Evolutionary conservation across 2,329 filamentous ascomycete species (phyloP), one percentile per base, ranked within the genome.

Genomic region (Cryoendolithus antarcticus): DNA sequence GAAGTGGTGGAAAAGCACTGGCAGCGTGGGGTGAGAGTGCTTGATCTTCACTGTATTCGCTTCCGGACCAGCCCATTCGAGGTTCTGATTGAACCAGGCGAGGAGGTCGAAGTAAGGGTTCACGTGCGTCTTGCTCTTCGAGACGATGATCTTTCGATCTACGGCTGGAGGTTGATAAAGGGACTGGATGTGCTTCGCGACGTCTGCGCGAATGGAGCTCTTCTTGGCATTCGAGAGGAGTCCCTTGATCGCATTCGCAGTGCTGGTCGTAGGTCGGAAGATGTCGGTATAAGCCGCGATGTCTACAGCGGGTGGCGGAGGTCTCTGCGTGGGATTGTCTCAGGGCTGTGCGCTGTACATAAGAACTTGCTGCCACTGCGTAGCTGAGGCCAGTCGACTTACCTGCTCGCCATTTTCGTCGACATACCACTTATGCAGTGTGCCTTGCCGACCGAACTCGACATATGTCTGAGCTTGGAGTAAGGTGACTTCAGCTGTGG

Each of bases 1-100:
- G 57, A 86, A 86, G 59, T 86, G 81, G 61, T 86, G 81, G 69
- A 85, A 86, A 40, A 85, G 67, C 11, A 86, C 65, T 2, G 81
- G 81, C 6, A 86, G 67, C 6, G 83, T 66, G 48, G 81, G 79
- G 59, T 86, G 82, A 37, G 71, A 72, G 42, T 66, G 70, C 38
- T 65, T 67, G 4, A 72, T 68, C 21, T 66, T 60, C 10, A 64
- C 65, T 3, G 77, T 72, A 30, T 61, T 60, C 9, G 63, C 58
- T 53, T 70, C 61, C 3, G 80, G 75, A 1, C 79, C 77, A 36
- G 69, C 70, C 77, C 78, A 81, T 59, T 80, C 72, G 6, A 86
- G 65, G 44, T 69, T 69, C 21, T 71, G 69, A 49, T 73, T 77
- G 1, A 74, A 70, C 72, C 79, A 82, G 19, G 66, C 63, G 71